phyloP scores from a whole-genome alignment of 2,329 filamentous ascomycete species.

The Magnaporthiopsis incrustans region DNA sequence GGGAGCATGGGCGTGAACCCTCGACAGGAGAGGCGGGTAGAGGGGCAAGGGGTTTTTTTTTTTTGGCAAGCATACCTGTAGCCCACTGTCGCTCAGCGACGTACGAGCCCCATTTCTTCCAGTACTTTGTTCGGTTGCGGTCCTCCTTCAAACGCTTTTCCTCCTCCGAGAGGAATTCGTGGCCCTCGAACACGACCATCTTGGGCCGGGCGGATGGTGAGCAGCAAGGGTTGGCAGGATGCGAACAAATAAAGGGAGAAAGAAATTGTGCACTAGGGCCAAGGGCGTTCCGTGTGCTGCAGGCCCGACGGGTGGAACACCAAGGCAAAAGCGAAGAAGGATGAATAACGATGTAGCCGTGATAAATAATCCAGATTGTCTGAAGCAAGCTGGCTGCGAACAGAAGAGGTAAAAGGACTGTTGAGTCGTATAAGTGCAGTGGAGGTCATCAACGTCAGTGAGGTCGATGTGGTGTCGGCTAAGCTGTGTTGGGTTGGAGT shows the following conservation, averaged over 20 bases:
- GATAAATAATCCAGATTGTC: background rate
- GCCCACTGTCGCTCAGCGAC: conserved; percentile 94
- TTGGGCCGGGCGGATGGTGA: conserved; percentile 13
- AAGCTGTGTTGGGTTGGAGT: background rate
- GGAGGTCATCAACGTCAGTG: background rate
- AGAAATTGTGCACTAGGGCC: background rate
- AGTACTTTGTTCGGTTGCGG: conserved; percentile 76
- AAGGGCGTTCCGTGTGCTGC: background rate
- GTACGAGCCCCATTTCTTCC: conserved; percentile 98
- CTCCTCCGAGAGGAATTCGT: conserved; percentile 82
- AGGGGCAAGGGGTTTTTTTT: background rate
- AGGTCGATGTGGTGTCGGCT: background rate
- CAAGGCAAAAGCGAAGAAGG: background rate
- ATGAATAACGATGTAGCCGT: background rate
- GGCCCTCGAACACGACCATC: conserved; percentile 87
- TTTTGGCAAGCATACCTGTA: conserved; percentile 52
- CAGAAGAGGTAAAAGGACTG: background rate
- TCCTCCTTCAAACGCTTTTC: conserved; percentile 87
- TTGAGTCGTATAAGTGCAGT: background rate
- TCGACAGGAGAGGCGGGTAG: background rate
- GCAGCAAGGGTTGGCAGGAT: background rate
- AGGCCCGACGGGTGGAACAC: background rate
- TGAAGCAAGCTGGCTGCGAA: background rate
- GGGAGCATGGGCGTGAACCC: background rate
- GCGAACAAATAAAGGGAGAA: background rate